Evolutionary conservation across 2,329 filamentous ascomycete genomes (phyloP), one percentile per base, ranked within the genome.

Genomic region (Botryotinia narcissicola): DNA sequence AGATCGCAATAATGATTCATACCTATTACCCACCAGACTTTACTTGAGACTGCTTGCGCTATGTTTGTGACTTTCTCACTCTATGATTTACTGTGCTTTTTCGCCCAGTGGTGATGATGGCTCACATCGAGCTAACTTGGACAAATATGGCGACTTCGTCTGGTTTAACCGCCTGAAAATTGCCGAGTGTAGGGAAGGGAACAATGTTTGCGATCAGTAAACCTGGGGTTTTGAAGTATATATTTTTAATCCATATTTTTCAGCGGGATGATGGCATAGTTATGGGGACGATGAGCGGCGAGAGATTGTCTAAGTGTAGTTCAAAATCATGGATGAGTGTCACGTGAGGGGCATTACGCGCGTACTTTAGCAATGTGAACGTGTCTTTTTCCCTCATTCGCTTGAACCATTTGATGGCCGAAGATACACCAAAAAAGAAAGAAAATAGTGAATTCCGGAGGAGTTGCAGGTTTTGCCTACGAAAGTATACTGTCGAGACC

Each of bases 1-100:
- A 16, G 16, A n/a, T 42, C n/a, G 25, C 25, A 63, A 63, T 63
- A 32, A 40, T 40, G 37, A 40, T 40, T 44, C n/a, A 63, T 63
- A 44, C 61, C 37, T 63, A 29, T 63, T 44, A 62, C 37, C 40
- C 61, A 32, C n/a, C 61, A 29, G 61, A 63, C 61, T 63, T 63
- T 4, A 44, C 6, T 32, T 10, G 3, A 20, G 12, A 18, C 12
- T 62, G 29, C 16, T 63, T 44, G 25, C 4, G 25, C 25, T 29
- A 22, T 63, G 4, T 44, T 10, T n/a, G 37, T 42, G 51, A 20
- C 7, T 44, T 20, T 12, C 5, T 12, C 8, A 40, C 7, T 29
- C n/a, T 18, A 12, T 42, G 42, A 18, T 63, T 29, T 18, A 42
- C 29, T 16, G 3, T 9, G 8, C 37, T 10, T 42, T 4, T n/a